Evolutionary conservation across 2,329 filamentous ascomycete genomes (phyloP), one percentile per base, ranked within the genome.

Genomic region (Parastagonospora avenae): DNA sequence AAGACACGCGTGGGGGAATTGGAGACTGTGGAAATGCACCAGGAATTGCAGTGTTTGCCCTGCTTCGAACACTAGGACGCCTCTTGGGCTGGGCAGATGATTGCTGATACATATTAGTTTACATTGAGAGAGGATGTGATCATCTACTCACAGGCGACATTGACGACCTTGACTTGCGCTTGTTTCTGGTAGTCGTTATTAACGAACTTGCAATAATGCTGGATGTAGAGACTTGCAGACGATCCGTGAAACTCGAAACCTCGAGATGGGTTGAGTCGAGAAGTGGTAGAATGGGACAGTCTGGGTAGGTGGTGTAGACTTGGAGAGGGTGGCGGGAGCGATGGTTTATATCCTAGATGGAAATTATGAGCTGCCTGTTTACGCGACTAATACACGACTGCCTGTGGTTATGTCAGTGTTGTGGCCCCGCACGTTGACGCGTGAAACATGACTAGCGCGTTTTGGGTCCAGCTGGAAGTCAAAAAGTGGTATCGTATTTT

Each of bases 351-450:
- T 11, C 27, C 37, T 39, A 8, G 37, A 39, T 24, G 19, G 19
- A 24, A 24, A 24, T 3, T 24, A 24, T 24, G 19, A 27, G 16
- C 37, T 24, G 24, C 28, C 12, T 4, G 9, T 27, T 24, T 9
- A 40, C 42, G 42, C 42, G 42, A 44, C 42, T 37, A 44, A 15
- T 1, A 27, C 31, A n/a, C 42, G 42, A 44, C 31, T 44, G 42
- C 31, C 30, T 42, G 19, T 24, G 19, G 12, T 32, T 27, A 19
- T 32, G 30, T 42, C 32, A 35, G 40, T 42, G 30, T 32, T 32
- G 15, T 42, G 10, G 10, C n/a, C 15, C 40, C 28, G 14, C 29
- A 32, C 30, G 40, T 24, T 19, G 40, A 24, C 29, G 14, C 24
- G 40, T 16, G 28, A 32, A 10, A 42, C 10, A 15, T 32, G 28